These are phyloP conservation scores for Starmerella vitae DNA, from an alignment of 805 yeast species.

Conservation along the genomic window DNA sequence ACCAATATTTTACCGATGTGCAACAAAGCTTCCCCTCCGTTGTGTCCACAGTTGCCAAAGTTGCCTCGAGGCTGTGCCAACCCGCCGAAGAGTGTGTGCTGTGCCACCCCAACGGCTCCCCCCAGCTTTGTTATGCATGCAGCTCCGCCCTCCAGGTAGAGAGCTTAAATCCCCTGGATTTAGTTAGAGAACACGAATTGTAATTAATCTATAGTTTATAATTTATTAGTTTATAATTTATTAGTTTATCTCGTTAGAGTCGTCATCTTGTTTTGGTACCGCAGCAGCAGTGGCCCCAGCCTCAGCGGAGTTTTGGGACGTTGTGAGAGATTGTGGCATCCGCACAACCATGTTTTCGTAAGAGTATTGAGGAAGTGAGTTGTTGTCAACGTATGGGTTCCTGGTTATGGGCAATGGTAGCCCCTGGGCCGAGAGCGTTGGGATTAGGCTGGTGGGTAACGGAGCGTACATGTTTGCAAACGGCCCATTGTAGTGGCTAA, in stretches of 20 bases:
- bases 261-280: background rate
- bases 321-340: background rate
- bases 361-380: background rate
- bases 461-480: background rate
- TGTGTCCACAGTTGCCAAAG: slow-evolving; percentile 81
- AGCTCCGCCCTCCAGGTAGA: slow-evolving; percentile 4
- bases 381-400: background rate
- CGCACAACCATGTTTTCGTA: background rate
- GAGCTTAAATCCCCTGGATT: slow-evolving; percentile 3
- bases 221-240: background rate
- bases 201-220: background rate
- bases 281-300: background rate
- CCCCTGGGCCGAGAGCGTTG: background rate
- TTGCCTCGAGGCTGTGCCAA: slow-evolving; percentile 57
- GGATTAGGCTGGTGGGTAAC: background rate
- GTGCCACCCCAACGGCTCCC: slow-evolving; percentile 7
- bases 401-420: background rate
- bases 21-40: slow-evolving; percentile 77
- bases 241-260: too few relatives aligned
- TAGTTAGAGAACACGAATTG: slow-evolving; percentile 3
- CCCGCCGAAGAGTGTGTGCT: slow-evolving; percentile 17
- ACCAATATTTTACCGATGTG: slow-evolving; percentile 54
- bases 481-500: background rate
- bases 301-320: background rate
- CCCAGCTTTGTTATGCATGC: slow-evolving; percentile 21